These are phyloP conservation scores for Diatrype stigma DNA, from an alignment of 2,329 filamentous ascomycete species.

Conservation along the genomic window DNA sequence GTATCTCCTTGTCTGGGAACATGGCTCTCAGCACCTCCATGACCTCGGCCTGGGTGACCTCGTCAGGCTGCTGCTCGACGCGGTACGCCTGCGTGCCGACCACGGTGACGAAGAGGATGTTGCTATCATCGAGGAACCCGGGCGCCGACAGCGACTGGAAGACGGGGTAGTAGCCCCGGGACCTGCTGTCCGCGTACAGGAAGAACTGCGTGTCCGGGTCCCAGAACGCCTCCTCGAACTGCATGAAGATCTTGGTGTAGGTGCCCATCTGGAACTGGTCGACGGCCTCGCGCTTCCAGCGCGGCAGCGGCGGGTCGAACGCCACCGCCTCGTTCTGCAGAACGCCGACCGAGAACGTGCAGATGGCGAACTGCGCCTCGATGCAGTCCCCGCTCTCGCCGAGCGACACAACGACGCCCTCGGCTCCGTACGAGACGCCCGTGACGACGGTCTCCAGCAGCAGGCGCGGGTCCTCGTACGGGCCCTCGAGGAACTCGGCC, in stretches of 20 bases:
- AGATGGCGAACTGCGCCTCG: slow-evolving; percentile 43
- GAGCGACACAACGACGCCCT: slow-evolving; percentile 49
- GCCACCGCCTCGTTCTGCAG: slow-evolving; percentile 56
- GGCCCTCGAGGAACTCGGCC: slow-evolving; percentile 45
- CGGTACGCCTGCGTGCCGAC: slow-evolving; percentile 52
- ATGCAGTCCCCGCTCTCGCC: slow-evolving; percentile 40
- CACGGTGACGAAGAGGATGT: slow-evolving; percentile 64
- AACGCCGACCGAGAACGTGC: slow-evolving; percentile 65
- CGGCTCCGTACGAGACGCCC: slow-evolving; percentile 46
- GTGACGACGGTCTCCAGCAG: slow-evolving; percentile 55
- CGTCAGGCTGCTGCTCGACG: slow-evolving; percentile 56
- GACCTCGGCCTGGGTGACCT: slow-evolving; percentile 52
- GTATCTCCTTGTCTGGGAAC: slow-evolving; percentile 54
- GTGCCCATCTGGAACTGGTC: slow-evolving; percentile 64
- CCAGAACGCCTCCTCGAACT: slow-evolving; percentile 67
- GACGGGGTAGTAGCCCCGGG: slow-evolving; percentile 46
- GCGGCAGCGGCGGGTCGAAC: slow-evolving; percentile 56
- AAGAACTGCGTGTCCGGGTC: slow-evolving; percentile 40
- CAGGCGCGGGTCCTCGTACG: slow-evolving; percentile 50
- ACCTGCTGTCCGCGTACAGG: slow-evolving; percentile 39
- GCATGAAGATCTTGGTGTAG: slow-evolving; percentile 70
- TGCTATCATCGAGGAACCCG: slow-evolving; percentile 56
- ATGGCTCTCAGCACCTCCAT: slow-evolving; percentile 56
- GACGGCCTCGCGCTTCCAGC: slow-evolving; percentile 62
- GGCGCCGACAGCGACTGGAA: slow-evolving; percentile 59